Conservation (phyloP, 2,329 filamentous ascomycete species). For the Xylariaceae sp. region DNA sequence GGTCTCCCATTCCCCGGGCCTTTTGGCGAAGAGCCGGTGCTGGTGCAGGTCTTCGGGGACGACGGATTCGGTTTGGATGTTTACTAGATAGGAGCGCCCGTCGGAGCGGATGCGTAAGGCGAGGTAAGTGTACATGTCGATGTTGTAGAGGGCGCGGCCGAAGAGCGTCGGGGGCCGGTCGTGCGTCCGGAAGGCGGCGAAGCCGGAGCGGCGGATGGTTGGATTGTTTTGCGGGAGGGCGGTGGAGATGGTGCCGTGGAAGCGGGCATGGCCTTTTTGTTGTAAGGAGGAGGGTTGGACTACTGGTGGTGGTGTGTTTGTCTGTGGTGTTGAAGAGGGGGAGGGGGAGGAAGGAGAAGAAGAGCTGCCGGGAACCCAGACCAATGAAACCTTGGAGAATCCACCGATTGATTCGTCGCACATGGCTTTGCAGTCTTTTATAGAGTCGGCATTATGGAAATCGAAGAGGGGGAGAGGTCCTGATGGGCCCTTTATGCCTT, state of each 20-base stretch:
- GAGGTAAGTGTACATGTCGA: constrained; percentile 84
- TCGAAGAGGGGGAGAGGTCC: constrained; percentile 61
- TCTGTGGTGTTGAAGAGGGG: too few species aligned
- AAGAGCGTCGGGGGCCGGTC: constrained; percentile 78
- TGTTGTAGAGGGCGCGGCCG: constrained; percentile 79
- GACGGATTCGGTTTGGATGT: constrained; percentile 90
- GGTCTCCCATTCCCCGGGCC: constrained; percentile 88
- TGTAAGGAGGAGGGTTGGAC: too few species aligned
- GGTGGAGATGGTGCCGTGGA: constrained; percentile 85
- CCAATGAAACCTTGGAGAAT: constrained; percentile 68
- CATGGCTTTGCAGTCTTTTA: constrained; percentile 68
- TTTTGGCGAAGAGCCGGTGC: constrained; percentile 76
- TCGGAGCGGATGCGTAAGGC: constrained; percentile 87
- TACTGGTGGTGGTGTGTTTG: too few species aligned
- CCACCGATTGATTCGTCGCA: constrained; percentile 84
- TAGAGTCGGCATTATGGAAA: constrained; percentile 51
- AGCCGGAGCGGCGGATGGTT: constrained; percentile 76
- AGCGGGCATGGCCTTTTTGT: constrained; percentile 59
- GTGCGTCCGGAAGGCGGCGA: constrained; percentile 83
- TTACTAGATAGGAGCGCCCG: constrained; percentile 88
- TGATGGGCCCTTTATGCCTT: constrained; percentile 62
- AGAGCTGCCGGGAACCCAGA: constrained; percentile 20
- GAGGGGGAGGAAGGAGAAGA: constrained; percentile 18
- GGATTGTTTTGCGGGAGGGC: constrained; percentile 71
- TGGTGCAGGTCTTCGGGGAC: constrained; percentile 96